These are phyloP conservation scores for Beauveria bassiana DNA, from an alignment of 2,329 filamentous ascomycete species.

Conservation along the genomic window DNA sequence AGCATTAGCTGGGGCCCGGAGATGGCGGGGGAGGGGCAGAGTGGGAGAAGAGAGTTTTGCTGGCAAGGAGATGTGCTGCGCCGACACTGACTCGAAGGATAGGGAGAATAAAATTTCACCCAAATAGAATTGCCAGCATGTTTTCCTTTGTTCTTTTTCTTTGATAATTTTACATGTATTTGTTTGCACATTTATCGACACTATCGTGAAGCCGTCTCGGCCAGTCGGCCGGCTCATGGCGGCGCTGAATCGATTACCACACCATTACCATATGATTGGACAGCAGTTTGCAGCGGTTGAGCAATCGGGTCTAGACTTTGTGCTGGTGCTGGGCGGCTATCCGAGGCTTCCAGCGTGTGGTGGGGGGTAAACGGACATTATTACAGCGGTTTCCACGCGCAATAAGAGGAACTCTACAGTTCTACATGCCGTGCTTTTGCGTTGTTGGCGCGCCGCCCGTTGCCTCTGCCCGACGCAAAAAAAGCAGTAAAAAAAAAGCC, in stretches of 20 bases:
- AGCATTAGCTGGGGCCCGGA: conserved; percentile 5
- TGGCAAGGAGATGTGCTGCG: background rate
- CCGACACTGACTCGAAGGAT: background rate
- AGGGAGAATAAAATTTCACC: too few species aligned
- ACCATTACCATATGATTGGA: conserved; percentile 9
- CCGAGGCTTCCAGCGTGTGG: background rate
- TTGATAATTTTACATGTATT: background rate
- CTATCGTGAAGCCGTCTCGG: background rate
- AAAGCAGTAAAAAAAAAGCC: background rate
- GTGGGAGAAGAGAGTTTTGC: background rate
- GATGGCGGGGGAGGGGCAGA: conserved; percentile 13
- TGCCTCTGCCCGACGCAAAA: too few species aligned
- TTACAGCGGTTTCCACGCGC: background rate
- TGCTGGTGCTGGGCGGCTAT: background rate
- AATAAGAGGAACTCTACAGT: background rate
- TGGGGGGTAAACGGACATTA: background rate
- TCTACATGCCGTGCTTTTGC: too few species aligned
- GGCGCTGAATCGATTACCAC: conserved; percentile 7
- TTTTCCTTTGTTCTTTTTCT: too few species aligned
- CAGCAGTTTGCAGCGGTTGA: conserved; percentile 1
- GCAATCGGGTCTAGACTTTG: background rate
- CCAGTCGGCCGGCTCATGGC: background rate
- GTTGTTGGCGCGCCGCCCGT: too few species aligned
- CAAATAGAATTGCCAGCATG: too few species aligned
- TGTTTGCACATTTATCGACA: background rate